Evolutionary conservation across 495 filamentous ascomycete genomes (phyloP).

Genomic region (Pyrenopolyporus hunteri): DNA sequence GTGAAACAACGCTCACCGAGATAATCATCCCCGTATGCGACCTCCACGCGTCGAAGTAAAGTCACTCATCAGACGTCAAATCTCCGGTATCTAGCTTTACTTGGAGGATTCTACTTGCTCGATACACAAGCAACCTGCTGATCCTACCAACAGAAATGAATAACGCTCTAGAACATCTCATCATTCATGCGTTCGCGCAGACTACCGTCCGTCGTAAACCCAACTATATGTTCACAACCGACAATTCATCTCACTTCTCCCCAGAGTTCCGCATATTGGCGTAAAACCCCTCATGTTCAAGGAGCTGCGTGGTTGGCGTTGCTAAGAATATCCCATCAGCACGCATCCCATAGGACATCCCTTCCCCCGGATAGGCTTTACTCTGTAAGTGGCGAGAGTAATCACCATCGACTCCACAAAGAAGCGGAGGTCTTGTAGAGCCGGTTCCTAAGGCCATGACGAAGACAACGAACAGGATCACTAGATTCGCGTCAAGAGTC

Average conservation of each 20-base stretch:
- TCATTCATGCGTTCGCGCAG: constrained; percentile 4
- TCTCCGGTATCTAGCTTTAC: not conserved
- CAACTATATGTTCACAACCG: not conserved
- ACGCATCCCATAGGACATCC: not conserved
- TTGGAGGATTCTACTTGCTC: not conserved
- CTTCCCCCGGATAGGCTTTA: not conserved
- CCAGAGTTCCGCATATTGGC: too few relatives aligned
- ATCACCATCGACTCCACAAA: not conserved
- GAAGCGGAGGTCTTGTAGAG: not conserved
- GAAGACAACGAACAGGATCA: too few relatives aligned
- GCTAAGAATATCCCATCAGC: constrained; percentile 3
- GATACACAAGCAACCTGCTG: not conserved
- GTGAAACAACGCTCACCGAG: not conserved
- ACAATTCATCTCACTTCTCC: not conserved
- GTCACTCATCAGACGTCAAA: not conserved
- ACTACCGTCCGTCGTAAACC: not conserved
- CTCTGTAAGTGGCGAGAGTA: not conserved
- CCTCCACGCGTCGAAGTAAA: constrained; percentile 4
- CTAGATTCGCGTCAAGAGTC: not conserved
- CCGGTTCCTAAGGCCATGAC: too few relatives aligned
- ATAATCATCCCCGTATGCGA: not conserved
- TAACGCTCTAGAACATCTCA: not conserved
- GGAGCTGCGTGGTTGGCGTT: not conserved
- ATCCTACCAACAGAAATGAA: not conserved
- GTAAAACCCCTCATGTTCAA: too few relatives aligned